Evolutionary conservation across 2,329 filamentous ascomycete genomes (phyloP), one percentile per base, ranked within the genome.

Genomic region (Scedosporium boydii): DNA sequence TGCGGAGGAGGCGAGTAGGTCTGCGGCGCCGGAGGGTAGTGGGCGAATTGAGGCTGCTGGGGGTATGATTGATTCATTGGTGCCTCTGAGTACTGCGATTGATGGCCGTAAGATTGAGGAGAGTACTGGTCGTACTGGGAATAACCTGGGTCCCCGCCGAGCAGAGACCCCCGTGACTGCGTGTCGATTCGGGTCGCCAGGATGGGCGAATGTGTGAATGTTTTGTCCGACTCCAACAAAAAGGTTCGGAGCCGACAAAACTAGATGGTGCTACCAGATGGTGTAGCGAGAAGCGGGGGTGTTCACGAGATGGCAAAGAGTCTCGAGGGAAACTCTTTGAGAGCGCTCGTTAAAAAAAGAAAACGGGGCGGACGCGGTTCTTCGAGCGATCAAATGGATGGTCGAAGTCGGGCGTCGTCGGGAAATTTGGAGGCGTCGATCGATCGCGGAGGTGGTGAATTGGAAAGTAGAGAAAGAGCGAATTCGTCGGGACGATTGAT

Each of bases 141-240:
- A 67, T 72, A 77, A 58, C 69, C 71, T n/a, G 69, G 70, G 65
- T 77, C 75, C 63, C 68, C 70, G 66, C 74, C 72, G 56, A 77
- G 70, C 66, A 77, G 69, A 61, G 74, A 75, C 67, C 75, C 74
- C 67, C 73, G 73, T 65, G 75, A 76, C 61, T 77, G 73, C 64
- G 75, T 76, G 60, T 77, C 76, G 63, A 76, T 69, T 65, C 75
- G 71, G 65, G 71, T 69, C 69, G 75, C 75, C 74, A 78, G 69
- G 70, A 63, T 73, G 68, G 71, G 68, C 72, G 67, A 69, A 66
- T 26, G 38, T 23, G 58, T 10, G 55, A 27, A n/a, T 53, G 48
- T 53, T 55, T 21, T 60, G 60, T 38, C 26, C 38, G 60, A 62
- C 60, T 62, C 59, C 60, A 38, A 55, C 26, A 21, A 53, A 23